Percentiles rank a stretch among this genome's conserved stretches.
phyloP scores from a whole-genome alignment of 805 yeast species.

The Saturnispora quitensis region DNA sequence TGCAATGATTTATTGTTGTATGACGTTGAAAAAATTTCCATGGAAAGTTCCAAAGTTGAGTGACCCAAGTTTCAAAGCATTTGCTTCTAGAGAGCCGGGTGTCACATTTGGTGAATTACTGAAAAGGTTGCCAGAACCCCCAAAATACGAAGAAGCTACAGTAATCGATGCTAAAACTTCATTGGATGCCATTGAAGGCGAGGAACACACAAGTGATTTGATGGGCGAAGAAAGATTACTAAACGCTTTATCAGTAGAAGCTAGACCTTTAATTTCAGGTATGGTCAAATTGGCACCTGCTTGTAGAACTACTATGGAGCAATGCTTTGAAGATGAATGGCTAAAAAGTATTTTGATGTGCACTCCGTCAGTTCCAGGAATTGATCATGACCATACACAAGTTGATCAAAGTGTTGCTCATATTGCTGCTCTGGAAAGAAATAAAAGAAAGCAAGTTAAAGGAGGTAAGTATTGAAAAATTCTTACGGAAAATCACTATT shows the following conservation, averaged over 20 bases:
- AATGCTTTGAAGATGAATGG: conserved; percentile 69
- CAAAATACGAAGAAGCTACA: conserved; percentile 20
- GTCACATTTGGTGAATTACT: conserved; percentile 56
- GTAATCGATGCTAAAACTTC: conserved; percentile 12
- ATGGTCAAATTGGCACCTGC: conserved; percentile 87
- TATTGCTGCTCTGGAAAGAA: conserved; percentile 85
- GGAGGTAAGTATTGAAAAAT: background rate
- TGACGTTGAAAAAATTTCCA: conserved; percentile 85
- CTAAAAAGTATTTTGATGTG: conserved; percentile 59
- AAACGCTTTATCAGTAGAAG: conserved; percentile 61
- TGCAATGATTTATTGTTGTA: conserved; percentile 86
- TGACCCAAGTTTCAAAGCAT: conserved; percentile 76
- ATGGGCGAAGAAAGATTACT: conserved; percentile 66
- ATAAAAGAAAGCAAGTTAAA: conserved; percentile 35
- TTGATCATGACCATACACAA: conserved; percentile 72
- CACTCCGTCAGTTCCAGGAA: conserved; percentile 37
- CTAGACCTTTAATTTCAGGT: conserved; percentile 55
- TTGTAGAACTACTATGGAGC: conserved; percentile 73
- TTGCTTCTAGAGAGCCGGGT: conserved; percentile 65
- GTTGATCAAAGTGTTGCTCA: conserved; percentile 94
- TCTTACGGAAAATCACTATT: background rate
- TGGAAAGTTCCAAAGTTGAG: conserved; percentile 85
- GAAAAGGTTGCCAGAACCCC: conserved; percentile 44
- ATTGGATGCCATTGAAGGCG: conserved; percentile 7
- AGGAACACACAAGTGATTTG: conserved; percentile 49